Evolutionary conservation across 345 rosid species (phyloP), one percentile per base, ranked within the genome.

Genomic region (Balakata baccata): DNA sequence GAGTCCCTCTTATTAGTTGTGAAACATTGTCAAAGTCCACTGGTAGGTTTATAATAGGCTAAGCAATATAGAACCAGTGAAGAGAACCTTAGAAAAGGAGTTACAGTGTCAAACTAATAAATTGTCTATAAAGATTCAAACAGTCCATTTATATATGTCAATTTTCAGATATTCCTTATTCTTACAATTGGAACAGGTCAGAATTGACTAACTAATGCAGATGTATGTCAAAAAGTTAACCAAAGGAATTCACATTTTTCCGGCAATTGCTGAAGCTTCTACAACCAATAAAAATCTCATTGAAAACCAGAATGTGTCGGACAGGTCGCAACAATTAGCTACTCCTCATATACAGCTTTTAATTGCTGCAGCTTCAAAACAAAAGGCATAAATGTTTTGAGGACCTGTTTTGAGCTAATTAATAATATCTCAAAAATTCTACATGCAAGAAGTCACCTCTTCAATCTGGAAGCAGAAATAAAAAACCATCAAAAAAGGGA

Each of bases 381-480:
- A 71, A 75, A 77, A 75, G 69, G 66, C 68, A 72, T 72, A 72
- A 64, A 76, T 47, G 75, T 74, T 81, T 81, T 74, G 72, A 79
- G 83, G 68, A 72, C 74, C 73, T 61, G 74, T 25, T 3, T 56
- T 66, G 58, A 72, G 76, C 78, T 80, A 68, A 23, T 68, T 39
- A 64, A 68, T 65, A 56, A 68, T 43, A 74, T 74, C 75, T 81
- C 75, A 75, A 68, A 43, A 67, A 72, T 57, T 70, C 70, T 25
- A 64, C 62, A 71, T 38, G 82, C 78, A 79, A 71, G 51, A 64
- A 66, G 77, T 85, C 84, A 83, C 78, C 87, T 83, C 64, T 64
- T 72, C 70, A 60, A 80, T 80, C 88, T 87, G 87, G 57, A 85
- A 83, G 72, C 81, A 81, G 57, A 29, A 72, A 71, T 29, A 71